Conservation (phyloP, 2,329 filamentous ascomycete species). For the Penicillium sp. region DNA sequence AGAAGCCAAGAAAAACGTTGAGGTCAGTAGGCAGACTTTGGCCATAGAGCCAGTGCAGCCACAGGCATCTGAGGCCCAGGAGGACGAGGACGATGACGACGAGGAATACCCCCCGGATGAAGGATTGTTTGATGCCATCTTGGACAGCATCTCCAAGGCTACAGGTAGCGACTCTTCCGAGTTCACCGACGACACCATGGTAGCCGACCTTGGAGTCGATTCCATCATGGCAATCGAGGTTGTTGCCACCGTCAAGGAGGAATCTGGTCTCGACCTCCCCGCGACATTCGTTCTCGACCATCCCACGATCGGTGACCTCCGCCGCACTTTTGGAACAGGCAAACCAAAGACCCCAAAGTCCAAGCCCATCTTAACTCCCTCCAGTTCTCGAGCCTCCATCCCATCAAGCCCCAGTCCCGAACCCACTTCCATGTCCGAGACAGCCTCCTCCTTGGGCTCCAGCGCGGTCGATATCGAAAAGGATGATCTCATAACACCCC, state of each 20-base stretch:
- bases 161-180: constrained; percentile 37
- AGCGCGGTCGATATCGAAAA: background rate
- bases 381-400: background rate
- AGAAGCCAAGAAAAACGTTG: background rate
- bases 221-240: constrained; percentile 41
- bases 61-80: background rate
- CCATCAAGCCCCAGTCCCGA: background rate
- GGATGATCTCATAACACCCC: background rate
- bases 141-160: constrained; percentile 27
- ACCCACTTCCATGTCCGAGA: background rate
- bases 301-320: constrained; percentile 40
- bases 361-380: background rate
- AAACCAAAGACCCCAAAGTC: background rate
- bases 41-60: background rate
- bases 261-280: constrained; percentile 58
- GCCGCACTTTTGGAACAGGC: background rate
- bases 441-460: background rate
- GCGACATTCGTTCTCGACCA: constrained; percentile 61
- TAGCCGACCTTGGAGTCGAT: constrained; percentile 41
- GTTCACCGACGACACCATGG: constrained; percentile 26
- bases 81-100: background rate
- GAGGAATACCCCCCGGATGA: background rate
- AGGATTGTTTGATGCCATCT: background rate
- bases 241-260: constrained; percentile 37
- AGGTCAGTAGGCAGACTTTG: background rate